phyloP scores from a whole-genome alignment of 108 stramenopile genomes.

The Conticribra guillardii region DNA sequence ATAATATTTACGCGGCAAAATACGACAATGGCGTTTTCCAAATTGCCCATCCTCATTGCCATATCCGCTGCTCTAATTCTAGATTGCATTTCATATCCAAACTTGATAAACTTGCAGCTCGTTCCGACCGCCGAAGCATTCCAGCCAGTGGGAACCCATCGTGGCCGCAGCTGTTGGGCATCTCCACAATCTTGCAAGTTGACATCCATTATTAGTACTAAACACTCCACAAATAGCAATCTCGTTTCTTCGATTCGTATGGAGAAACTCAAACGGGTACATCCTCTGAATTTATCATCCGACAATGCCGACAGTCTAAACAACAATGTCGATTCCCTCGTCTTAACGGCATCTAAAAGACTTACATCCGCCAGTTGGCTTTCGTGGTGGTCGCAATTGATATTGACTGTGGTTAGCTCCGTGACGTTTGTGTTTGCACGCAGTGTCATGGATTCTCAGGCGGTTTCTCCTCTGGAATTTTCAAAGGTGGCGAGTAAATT shows the following conservation, averaged over 20 bases:
- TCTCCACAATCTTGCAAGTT: not conserved
- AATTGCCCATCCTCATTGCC: not conserved
- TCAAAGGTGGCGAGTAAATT: conserved; percentile 54
- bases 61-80: not conserved
- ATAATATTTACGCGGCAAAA: too few species aligned
- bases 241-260: too few species aligned
- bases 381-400: conserved; percentile 90
- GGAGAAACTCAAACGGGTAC: not conserved
- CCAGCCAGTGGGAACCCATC: not conserved
- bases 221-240: not conserved
- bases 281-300: not conserved
- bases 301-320: not conserved
- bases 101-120: too few species aligned
- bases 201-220: too few species aligned
- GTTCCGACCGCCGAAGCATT: not conserved
- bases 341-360: conserved; percentile 35
- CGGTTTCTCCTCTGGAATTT: conserved; percentile 20
- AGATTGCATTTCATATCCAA: too few species aligned
- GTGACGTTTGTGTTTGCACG: conserved; percentile 84
- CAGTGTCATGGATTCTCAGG: conserved; percentile 49
- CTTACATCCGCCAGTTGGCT: conserved; percentile 70
- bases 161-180: not conserved
- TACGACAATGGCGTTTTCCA: not conserved
- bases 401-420: conserved; percentile 73
- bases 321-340: conserved; percentile 36